Evolutionary conservation across 306 rosid species (phyloP).

Genomic region (Prosopis cineraria): DNA sequence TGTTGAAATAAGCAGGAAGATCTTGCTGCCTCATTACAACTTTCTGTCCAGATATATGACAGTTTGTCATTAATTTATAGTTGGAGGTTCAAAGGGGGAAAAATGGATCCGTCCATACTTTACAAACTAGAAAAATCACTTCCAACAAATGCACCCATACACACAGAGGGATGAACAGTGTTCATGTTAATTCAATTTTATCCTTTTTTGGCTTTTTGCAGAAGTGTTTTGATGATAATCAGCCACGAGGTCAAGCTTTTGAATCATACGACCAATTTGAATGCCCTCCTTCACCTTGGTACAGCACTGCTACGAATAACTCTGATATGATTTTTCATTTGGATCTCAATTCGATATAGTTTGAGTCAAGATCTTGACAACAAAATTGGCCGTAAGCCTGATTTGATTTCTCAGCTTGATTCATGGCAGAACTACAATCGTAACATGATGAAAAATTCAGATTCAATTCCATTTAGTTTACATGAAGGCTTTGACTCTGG

Average conservation of each 20-base stretch:
- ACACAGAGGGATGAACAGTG: background rate
- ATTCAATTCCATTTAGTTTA: conserved; percentile 39
- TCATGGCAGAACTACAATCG: conserved; percentile 29
- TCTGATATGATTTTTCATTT: conserved; percentile 55
- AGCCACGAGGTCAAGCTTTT: conserved; percentile 47
- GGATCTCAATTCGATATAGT: conserved; percentile 54
- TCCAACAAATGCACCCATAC: background rate
- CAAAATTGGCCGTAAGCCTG: conserved; percentile 33
- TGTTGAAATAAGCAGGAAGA: conserved; percentile 16
- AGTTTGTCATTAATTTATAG: conserved; percentile 7
- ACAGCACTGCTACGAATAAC: conserved; percentile 50
- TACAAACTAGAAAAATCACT: background rate
- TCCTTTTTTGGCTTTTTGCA: conserved; percentile 41
- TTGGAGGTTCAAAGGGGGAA: background rate
- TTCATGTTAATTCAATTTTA: background rate
- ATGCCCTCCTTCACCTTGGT: conserved; percentile 54
- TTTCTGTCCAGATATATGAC: conserved; percentile 21
- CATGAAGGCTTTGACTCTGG: conserved; percentile 46
- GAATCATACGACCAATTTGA: conserved; percentile 50
- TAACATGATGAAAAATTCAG: conserved; percentile 32
- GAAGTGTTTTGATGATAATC: conserved; percentile 56
- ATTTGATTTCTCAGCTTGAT: conserved; percentile 37
- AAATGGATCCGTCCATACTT: background rate
- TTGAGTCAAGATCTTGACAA: conserved; percentile 49
- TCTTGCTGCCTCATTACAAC: conserved; percentile 7